Percentiles rank a stretch among this genome's conserved stretches.
These are phyloP conservation scores for Syncephalis plumigaleata DNA, from an alignment of 371 early-diverging fungal genomes.

Conservation along the genomic window DNA sequence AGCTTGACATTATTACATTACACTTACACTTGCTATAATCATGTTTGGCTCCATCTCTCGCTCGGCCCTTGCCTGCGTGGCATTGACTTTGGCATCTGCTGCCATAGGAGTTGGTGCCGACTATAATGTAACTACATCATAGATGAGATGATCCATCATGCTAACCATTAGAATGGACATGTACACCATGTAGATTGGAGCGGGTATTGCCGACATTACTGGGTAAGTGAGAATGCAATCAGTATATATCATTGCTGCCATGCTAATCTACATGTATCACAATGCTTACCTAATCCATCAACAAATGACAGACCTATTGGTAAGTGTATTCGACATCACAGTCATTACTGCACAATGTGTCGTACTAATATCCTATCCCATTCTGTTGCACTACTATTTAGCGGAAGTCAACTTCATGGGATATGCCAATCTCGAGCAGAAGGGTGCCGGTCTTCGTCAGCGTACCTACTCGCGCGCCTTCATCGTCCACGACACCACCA, in stretches of 20 bases:
- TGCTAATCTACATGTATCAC: no score
- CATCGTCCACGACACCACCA: conserved; percentile 17
- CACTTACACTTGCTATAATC: no score
- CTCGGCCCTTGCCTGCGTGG: no score
- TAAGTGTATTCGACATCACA: neutral
- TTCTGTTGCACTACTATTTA: conserved; percentile 3
- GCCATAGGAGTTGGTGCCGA: no score
- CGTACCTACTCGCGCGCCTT: conserved; percentile 32
- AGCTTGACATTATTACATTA: no score
- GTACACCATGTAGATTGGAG: conserved; percentile 11
- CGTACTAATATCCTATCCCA: neutral
- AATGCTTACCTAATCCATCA: no score
- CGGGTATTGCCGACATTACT: conserved; percentile 24
- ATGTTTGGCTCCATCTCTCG: no score
- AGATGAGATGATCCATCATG: no score
- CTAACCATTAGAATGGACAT: no score
- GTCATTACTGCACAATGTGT: neutral
- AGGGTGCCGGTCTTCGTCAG: conserved; percentile 30
- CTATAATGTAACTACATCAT: no score
- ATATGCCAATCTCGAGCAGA: conserved; percentile 29
- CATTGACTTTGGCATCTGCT: no score
- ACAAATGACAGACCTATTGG: neutral
- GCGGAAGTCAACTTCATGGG: conserved; percentile 28
- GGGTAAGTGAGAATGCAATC: conserved; percentile 7
- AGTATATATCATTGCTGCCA: no score